Evolutionary conservation across 768 basidiomycete species (phyloP).

Genomic region (Leccinum pellstonianum): DNA sequence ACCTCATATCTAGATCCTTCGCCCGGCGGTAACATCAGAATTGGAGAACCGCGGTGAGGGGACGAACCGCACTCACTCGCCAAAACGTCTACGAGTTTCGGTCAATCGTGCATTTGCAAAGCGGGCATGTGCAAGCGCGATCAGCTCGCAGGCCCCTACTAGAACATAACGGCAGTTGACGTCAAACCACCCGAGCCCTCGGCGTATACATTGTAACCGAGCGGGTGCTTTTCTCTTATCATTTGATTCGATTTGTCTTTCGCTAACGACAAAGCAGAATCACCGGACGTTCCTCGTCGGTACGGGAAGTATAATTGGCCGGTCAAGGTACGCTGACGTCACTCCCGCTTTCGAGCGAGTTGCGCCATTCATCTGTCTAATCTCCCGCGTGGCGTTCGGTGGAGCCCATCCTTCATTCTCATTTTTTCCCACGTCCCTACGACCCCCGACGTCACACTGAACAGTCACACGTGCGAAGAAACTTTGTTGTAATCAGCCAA

Average conservation of each 20-base stretch:
- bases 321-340: not conserved
- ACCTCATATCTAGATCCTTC: not conserved
- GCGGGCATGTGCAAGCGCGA: not conserved
- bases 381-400: not conserved
- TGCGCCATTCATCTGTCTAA: not conserved
- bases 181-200: not conserved
- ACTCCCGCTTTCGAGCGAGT: not conserved
- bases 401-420: not conserved
- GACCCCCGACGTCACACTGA: not conserved
- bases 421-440: not conserved
- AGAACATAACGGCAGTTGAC: not conserved
- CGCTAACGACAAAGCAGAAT: not conserved
- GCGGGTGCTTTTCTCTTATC: not conserved
- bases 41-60: not conserved
- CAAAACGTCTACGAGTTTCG: not conserved
- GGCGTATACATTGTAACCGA: not conserved
- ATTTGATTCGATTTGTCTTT: not conserved
- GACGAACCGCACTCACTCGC: not conserved
- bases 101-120: not conserved
- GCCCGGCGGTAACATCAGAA: not conserved
- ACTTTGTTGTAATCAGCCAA: not conserved
- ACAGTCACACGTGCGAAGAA: not conserved
- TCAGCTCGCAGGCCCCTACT: not conserved
- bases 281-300: not conserved
- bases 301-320: not conserved